These are phyloP conservation scores for Colletotrichum trifolii DNA, from an alignment of 2,329 filamentous ascomycete species.

Conservation along the genomic window DNA sequence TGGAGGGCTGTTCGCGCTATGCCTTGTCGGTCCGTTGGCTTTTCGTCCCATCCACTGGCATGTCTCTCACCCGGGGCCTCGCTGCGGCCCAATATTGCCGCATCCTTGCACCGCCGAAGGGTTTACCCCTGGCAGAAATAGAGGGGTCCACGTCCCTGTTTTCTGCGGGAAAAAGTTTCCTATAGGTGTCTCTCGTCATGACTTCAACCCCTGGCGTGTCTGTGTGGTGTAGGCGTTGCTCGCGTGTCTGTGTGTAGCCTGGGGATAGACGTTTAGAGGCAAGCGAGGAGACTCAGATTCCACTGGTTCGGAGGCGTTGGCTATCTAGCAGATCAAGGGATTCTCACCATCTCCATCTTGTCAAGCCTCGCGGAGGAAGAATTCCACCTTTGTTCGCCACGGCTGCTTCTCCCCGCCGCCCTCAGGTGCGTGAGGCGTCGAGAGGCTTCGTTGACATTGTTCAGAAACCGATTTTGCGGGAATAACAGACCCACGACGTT, in stretches of 20 bases:
- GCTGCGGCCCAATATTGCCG: slow-evolving; percentile 30
- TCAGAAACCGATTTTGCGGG: no score
- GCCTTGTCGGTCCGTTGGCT: slow-evolving; percentile 21
- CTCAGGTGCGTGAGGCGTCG: slow-evolving; percentile 5
- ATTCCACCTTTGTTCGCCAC: slow-evolving; percentile 3
- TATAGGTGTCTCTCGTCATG: background rate
- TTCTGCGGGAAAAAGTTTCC: background rate
- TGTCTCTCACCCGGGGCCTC: slow-evolving; percentile 26
- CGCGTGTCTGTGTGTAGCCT: no score
- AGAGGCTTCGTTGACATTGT: background rate
- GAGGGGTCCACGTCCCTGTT: slow-evolving; percentile 5
- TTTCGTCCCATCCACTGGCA: background rate
- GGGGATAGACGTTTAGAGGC: no score
- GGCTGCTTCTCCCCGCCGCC: background rate
- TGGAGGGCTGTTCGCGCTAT: background rate
- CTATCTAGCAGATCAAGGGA: slow-evolving; percentile 16
- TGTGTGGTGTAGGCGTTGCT: no score
- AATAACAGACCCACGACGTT: no score
- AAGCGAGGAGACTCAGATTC: background rate
- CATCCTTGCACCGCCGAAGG: slow-evolving; percentile 25
- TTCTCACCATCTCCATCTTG: slow-evolving; percentile 5
- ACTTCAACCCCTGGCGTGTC: background rate
- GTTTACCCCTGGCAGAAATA: slow-evolving; percentile 21
- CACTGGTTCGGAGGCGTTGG: background rate
- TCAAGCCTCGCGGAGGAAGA: background rate